Evolutionary conservation across 2,329 filamentous ascomycete species (phyloP).

Genomic region (Verticillium longisporum): DNA sequence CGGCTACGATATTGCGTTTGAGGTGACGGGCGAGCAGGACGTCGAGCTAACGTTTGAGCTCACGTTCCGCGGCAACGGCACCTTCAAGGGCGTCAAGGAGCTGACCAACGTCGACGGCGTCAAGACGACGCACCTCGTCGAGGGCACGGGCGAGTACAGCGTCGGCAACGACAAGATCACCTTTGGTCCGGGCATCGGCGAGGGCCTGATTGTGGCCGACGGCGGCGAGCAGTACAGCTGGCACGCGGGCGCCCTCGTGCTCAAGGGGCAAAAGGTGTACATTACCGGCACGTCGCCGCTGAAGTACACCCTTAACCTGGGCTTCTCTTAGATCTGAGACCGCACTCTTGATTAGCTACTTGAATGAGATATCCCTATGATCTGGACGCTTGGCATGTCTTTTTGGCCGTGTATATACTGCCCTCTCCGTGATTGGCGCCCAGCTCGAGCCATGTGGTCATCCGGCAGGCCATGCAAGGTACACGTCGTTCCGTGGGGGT

Average conservation of each 20-base stretch:
- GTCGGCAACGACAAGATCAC: conserved; percentile 9
- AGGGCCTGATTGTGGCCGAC: conserved; percentile 6
- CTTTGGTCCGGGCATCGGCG: conserved; percentile 11
- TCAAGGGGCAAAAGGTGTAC: conserved; percentile 11
- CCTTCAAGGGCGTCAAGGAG: conserved; percentile 5
- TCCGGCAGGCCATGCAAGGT: no score
- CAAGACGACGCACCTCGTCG: conserved; percentile 9
- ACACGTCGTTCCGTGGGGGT: no score
- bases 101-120: conserved; percentile 1
- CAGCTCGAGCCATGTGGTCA: no score
- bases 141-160: conserved; percentile 9
- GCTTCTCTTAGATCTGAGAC: conserved; percentile 4
- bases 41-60: conserved; percentile 14
- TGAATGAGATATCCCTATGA: no score
- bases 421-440: no score
- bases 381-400: no score
- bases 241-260: conserved; percentile 7
- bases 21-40: conserved; percentile 12
- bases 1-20: conserved; percentile 11
- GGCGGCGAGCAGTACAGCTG: conserved; percentile 14
- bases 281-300: conserved; percentile 11
- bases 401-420: no score
- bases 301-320: conserved; percentile 11
- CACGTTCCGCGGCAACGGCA: conserved; percentile 9
- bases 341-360: no score